Conservation (phyloP, 2,329 filamentous ascomycete genomes). For the Botryotinia calthae region DNA sequence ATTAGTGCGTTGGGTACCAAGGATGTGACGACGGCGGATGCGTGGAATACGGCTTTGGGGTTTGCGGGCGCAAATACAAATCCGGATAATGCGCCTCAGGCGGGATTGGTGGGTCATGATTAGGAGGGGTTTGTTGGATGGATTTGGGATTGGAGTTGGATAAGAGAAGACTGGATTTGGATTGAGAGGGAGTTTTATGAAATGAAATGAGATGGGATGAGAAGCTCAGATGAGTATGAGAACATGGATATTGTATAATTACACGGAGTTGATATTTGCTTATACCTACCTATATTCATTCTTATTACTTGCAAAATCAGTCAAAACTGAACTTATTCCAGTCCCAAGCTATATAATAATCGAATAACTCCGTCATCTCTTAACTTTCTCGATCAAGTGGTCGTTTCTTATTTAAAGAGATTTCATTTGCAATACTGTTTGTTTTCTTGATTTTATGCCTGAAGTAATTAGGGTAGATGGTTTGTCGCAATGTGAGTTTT, state of each 20-base stretch:
- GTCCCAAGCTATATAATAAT: not conserved
- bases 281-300: not conserved
- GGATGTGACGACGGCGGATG: conserved; percentile 49
- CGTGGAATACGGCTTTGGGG: conserved; percentile 43
- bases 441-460: not conserved
- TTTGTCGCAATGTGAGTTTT: not conserved
- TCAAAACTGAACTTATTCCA: not conserved
- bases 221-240: not conserved
- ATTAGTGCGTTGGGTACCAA: conserved; percentile 50
- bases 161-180: not conserved
- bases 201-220: not conserved
- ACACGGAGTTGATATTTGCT: not conserved
- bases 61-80: conserved; percentile 38
- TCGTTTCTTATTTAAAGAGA: not conserved
- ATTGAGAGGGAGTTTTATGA: not conserved
- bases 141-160: not conserved
- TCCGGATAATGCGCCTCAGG: conserved; percentile 36
- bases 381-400: not conserved
- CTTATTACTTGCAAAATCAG: not conserved
- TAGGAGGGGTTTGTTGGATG: conserved; percentile 10
- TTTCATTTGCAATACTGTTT: not conserved
- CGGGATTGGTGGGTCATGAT: conserved; percentile 35
- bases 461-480: not conserved
- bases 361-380: not conserved
- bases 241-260: not conserved